phyloP scores from a whole-genome alignment of 192 early-diverging fungal species.

The Coemansia asiatica region DNA sequence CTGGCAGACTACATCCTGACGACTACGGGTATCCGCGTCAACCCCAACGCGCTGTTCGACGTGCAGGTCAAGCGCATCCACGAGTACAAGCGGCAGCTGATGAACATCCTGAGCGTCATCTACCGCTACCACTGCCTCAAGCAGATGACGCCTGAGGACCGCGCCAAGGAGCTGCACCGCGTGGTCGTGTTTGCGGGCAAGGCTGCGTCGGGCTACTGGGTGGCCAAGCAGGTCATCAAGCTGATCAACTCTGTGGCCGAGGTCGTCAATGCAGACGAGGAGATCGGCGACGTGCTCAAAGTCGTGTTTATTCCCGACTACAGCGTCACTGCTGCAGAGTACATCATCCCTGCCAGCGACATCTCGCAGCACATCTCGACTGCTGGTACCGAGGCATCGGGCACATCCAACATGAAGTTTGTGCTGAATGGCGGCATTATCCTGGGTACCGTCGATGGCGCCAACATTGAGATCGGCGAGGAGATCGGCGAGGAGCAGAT shows the following conservation, averaged over 20 bases:
- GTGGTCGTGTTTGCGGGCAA: conserved; percentile 97
- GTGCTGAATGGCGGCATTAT: conserved; percentile 98
- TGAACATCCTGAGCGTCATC: conserved; percentile 97
- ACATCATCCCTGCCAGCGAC: conserved; percentile 95
- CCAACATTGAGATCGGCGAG: conserved; percentile 98
- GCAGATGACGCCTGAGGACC: conserved; percentile 69
- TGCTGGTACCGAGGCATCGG: conserved; percentile 97
- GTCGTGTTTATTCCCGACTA: conserved; percentile 99
- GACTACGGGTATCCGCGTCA: conserved; percentile 70
- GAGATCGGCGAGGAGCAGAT: conserved; percentile 97
- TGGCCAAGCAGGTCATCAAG: conserved; percentile 99
- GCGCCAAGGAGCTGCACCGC: conserved; percentile 61
- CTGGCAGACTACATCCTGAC: conserved; percentile 80
- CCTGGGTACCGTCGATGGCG: conserved; percentile 96
- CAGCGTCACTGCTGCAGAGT: conserved; percentile 95
- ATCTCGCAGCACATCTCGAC: conserved; percentile 99
- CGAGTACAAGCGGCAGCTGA: conserved; percentile 99
- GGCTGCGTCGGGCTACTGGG: conserved; percentile 96
- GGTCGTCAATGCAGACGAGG: conserved; percentile 83
- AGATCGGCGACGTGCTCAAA: conserved; percentile 82
- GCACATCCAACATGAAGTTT: conserved; percentile 99
- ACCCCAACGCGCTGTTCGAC: conserved; percentile 90
- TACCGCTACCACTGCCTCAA: conserved; percentile 88
- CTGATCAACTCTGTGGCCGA: conserved; percentile 93
- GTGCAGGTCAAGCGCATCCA: conserved; percentile 98